A percentile compares a stretch with the other conserved stretches of the same genome.
phyloP scores from a whole-genome alignment of 1,284 basidiomycete species.

The Tilletia indica region DNA sequence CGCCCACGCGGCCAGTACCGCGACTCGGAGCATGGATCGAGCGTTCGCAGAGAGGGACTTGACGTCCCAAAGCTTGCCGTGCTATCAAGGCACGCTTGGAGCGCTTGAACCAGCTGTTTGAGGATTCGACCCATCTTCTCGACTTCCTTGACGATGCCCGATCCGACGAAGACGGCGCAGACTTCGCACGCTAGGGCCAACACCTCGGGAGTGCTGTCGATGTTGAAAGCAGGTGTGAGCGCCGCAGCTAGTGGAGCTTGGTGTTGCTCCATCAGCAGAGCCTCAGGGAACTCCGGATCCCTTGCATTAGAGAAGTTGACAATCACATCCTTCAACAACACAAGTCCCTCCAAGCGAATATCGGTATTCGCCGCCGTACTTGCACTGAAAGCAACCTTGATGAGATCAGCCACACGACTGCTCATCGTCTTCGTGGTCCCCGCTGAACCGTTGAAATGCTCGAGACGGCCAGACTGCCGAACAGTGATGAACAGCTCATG shows the following conservation, averaged over 20 bases:
- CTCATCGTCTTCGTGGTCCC: conserved; percentile 64
- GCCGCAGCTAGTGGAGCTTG: conserved; percentile 98
- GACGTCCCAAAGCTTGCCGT: conserved; percentile 74
- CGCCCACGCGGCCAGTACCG: conserved; percentile 92
- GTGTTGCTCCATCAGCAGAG: conserved; percentile 90
- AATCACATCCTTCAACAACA: conserved; percentile 87
- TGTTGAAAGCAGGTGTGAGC: conserved; percentile 91
- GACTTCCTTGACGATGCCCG: conserved; percentile 89
- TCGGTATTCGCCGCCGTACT: conserved; percentile 93
- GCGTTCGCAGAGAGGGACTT: conserved; percentile 87
- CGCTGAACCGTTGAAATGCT: conserved; percentile 67
- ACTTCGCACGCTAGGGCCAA: conserved; percentile 86
- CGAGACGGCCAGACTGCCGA: conserved; percentile 65
- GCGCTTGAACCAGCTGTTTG: conserved; percentile 72
- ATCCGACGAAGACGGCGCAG: conserved; percentile 91
- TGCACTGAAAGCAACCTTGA: conserved; percentile 96
- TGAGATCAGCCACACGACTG: conserved; percentile 82
- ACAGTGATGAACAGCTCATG: conserved; percentile 84
- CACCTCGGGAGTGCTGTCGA: conserved; percentile 93
- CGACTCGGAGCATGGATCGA: conserved; percentile 88
- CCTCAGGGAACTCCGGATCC: conserved; percentile 88
- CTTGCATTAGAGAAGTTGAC: conserved; percentile 82
- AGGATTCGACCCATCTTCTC: conserved; percentile 88
- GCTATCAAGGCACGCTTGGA: conserved; percentile 83
- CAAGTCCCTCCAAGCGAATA: conserved; percentile 86